Base-by-base conservation (phyloP, 1,284 basidiomycete genomes). In the Macrocystidia cucumis region DNA sequence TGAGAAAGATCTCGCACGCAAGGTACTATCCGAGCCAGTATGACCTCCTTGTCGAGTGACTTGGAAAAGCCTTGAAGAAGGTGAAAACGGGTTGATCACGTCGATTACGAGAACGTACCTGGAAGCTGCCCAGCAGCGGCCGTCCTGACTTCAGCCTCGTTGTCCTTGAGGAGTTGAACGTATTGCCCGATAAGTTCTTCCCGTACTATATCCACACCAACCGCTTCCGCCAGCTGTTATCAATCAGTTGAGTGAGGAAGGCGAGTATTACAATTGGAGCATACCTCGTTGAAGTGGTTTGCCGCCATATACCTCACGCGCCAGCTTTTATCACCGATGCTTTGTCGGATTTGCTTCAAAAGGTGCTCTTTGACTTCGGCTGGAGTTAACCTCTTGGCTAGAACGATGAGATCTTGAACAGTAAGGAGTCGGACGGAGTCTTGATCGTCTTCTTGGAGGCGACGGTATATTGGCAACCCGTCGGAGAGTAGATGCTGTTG, bases 281-380 rank as follows among this genome's bases (percentile, higher is more conserved):
- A 35, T 44, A 85, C 87, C 71, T 92, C 88, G 45, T 98, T 96
- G 63, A 98, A 98, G 62, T 98, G 90, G 49, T 83, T 93, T 4
- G 95, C 96, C 11, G 93, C 91, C 95, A 98, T 98, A 63, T 98
- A 99, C 51, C 96, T 75, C 34, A 99, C 96, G 49, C 96, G 73
- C 96, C 96, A 99, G 59, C 91, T 95, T 72, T 97, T 97, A 62
- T 99, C 96, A 17, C 80, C 72, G 35, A 96, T 86, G 48, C 84
- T 85, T 47, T 86, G 73, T 54, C 89, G 78, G 58, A 98, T 87
- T 52, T 90, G 83, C 44, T 87, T 84, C 42, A 96, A 67, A 8
- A 98, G 67, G 47, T 97, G 86, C 44, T 89, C 87, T 60, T 95
- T 95, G 35, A 92, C 83, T 62, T 98, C 93, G 12, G 80, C 67